Conservation (phyloP, 192 early-diverging fungal species). For the Coemansia sp. region DNA sequence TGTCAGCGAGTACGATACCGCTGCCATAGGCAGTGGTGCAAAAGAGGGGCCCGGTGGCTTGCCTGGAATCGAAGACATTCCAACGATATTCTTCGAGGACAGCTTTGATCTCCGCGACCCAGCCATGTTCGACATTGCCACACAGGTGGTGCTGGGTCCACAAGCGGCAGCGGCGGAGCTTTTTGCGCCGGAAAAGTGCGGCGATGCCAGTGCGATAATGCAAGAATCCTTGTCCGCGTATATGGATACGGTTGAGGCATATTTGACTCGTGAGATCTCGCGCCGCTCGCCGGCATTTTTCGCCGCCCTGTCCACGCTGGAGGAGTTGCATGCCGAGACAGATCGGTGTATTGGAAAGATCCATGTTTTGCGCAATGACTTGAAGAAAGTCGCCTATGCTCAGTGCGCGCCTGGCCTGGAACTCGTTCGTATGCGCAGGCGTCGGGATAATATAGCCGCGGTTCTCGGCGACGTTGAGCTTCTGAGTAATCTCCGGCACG, state of each 20-base stretch:
- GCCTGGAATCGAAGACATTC: conserved; percentile 83
- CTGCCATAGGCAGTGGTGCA: conserved; percentile 15
- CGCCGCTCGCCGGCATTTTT: conserved; percentile 95
- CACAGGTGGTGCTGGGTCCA: conserved; percentile 70
- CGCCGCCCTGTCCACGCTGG: conserved; percentile 88
- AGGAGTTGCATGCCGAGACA: conserved; percentile 92
- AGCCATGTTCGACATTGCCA: conserved; percentile 80
- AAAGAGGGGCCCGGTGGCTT: conserved; percentile 17
- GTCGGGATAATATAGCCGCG: conserved; percentile 69
- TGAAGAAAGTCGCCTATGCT: conserved; percentile 64
- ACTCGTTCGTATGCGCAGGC: conserved; percentile 79
- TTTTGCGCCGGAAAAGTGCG: conserved; percentile 52
- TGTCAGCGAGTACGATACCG: conserved; percentile 36
- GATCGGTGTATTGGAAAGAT: conserved; percentile 90
- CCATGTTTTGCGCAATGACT: conserved; percentile 69
- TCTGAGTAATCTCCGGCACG: conserved; percentile 76
- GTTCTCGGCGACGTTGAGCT: conserved; percentile 73
- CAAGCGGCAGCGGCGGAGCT: conserved; percentile 49
- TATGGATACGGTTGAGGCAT: conserved; percentile 92
- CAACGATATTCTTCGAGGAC: conserved; percentile 84
- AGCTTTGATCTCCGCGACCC: conserved; percentile 91
- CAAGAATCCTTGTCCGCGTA: conserved; percentile 92
- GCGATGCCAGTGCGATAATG: conserved; percentile 69
- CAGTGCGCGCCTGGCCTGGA: conserved; percentile 81
- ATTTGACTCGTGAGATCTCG: conserved; percentile 94